These are phyloP conservation scores for Kwoniella dendrophila DNA, from an alignment of 768 basidiomycete genomes.

Conservation along the genomic window DNA sequence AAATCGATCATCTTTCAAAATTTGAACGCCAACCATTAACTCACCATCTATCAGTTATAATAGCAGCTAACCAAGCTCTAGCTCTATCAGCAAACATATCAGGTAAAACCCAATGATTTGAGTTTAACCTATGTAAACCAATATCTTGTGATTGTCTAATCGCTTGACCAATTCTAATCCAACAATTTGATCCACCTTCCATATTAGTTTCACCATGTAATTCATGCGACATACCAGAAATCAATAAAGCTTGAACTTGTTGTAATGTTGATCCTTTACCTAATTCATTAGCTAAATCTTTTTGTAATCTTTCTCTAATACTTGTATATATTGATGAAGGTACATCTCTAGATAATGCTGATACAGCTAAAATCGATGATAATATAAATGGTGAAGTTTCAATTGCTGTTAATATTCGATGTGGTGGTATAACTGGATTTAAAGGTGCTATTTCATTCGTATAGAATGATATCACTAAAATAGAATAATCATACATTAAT, in stretches of 20 bases:
- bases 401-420: slow-evolving; percentile 2
- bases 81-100: slow-evolving; percentile 23
- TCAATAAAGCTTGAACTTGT: slow-evolving; percentile 18
- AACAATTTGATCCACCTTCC: slow-evolving; percentile 24
- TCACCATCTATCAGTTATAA: slow-evolving; percentile 23
- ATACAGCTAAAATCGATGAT: slow-evolving; percentile 13
- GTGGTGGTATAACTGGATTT: slow-evolving; percentile 18
- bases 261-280: slow-evolving; percentile 16
- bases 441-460: slow-evolving; percentile 14
- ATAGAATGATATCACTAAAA: slow-evolving; percentile 15
- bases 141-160: slow-evolving; percentile 25
- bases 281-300: slow-evolving; percentile 1
- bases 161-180: slow-evolving; percentile 17
- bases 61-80: slow-evolving; percentile 16
- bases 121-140: slow-evolving; percentile 18
- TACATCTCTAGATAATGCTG: slow-evolving; percentile 14
- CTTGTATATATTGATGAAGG: slow-evolving; percentile 13
- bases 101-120: slow-evolving; percentile 15
- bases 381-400: slow-evolving; percentile 9
- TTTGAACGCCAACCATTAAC: too few relatives aligned
- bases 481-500: too few relatives aligned
- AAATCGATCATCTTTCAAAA: neutral
- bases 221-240: slow-evolving; percentile 25
- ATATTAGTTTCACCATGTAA: slow-evolving; percentile 23
- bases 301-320: slow-evolving; percentile 1